phyloP scores from a whole-genome alignment of 1,284 basidiomycete genomes.

The Wallemia hederae region DNA sequence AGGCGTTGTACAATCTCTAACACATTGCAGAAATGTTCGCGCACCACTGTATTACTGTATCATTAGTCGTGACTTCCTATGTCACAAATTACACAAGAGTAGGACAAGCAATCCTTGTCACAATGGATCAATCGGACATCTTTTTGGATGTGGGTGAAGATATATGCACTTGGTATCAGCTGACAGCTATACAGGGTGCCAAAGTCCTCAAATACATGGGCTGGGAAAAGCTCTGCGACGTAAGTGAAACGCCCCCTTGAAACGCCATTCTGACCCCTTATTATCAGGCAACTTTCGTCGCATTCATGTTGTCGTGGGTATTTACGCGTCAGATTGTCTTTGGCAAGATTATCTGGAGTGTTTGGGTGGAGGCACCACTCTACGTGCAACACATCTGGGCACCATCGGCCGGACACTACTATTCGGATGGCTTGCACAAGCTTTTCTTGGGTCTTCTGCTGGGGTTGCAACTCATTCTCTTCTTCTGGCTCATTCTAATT shows the following conservation, averaged over 20 bases:
- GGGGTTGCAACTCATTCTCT: neutral
- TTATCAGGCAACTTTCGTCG: neutral
- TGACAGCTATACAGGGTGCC: neutral
- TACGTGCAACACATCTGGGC: neutral
- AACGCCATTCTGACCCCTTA: neutral
- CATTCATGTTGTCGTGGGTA: neutral
- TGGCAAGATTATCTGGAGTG: neutral
- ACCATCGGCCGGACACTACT: neutral
- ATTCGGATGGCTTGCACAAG: neutral
- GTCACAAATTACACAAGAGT: slow-evolving; percentile 11
- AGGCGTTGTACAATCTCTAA: neutral
- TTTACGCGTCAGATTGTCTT: neutral
- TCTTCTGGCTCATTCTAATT: neutral
- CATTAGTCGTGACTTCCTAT: slow-evolving; percentile 13
- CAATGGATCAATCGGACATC: slow-evolving; percentile 16
- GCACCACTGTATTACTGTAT: slow-evolving; percentile 14
- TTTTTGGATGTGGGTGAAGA: slow-evolving; percentile 9
- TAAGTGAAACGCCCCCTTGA: neutral
- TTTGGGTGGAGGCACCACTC: neutral
- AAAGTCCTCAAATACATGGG: neutral
- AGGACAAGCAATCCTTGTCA: slow-evolving; percentile 12
- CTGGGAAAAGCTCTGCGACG: neutral
- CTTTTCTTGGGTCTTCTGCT: neutral
- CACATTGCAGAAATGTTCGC: neutral
- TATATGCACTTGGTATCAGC: neutral